Conservation (phyloP, 139 green algal species). For the Haematococcus sp. region DNA sequence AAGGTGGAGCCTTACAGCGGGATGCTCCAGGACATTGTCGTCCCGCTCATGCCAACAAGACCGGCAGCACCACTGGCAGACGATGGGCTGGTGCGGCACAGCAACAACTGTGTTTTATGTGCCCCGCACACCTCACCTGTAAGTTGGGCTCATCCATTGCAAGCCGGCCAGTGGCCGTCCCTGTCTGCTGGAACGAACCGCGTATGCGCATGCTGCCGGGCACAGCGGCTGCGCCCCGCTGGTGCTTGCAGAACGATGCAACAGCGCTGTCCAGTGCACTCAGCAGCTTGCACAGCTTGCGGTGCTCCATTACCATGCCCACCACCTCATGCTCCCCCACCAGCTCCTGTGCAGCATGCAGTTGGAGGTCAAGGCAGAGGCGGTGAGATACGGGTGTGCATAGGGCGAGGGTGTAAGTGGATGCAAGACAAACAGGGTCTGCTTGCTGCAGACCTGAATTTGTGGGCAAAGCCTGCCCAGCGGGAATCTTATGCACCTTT, state of each 20-base stretch:
- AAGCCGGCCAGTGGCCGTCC: constrained; percentile 72
- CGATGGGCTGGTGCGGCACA: neutral
- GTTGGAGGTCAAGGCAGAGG: neutral
- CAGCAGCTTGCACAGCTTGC: constrained; percentile 62
- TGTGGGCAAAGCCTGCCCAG: too few species aligned
- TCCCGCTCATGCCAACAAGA: too few species aligned
- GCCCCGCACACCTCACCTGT: constrained; percentile 3
- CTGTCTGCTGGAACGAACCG: constrained; percentile 70
- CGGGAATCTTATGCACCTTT: neutral
- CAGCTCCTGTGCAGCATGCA: constrained; percentile 43
- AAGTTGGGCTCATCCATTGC: constrained; percentile 78
- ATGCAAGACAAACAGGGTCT: too few species aligned
- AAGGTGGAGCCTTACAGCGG: too few species aligned
- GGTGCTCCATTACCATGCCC: constrained; percentile 61
- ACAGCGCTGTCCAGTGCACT: neutral
- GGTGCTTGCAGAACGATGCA: neutral
- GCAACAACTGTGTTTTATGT: neutral
- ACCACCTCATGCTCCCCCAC: constrained; percentile 39
- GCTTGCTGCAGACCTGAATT: too few species aligned
- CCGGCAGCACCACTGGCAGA: too few species aligned
- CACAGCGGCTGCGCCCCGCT: neutral
- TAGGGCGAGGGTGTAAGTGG: too few species aligned
- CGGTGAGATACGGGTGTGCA: too few species aligned
- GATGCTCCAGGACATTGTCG: too few species aligned
- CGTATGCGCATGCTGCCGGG: constrained; percentile 49